Evolutionary conservation across 306 rosid genomes (phyloP), one percentile per base, ranked within the genome.

Genomic region (Lagenaria siceraria): DNA sequence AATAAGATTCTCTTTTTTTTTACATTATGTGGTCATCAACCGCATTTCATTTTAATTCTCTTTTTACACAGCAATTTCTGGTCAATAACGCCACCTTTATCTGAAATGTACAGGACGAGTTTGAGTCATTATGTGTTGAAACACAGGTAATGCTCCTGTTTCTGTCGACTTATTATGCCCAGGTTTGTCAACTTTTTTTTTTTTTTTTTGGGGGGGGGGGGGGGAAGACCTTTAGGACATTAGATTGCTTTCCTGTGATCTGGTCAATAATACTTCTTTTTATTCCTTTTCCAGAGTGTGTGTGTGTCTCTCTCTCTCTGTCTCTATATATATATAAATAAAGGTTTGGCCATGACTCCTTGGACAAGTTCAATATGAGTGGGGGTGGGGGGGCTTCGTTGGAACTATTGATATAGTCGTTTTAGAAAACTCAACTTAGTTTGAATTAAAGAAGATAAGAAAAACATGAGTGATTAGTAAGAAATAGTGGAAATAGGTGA

Each of bases 101-200:
- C 24, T 33, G 76, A 78, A 78, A 81, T 73, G 80, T 78, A 48
- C 96, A 92, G 97, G 90, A 88, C 17, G 90, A 83, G 66, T 90
- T 92, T 68, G 86, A 84, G 73, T 75, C 86, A 7, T 2, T 87
- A 77, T 88, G 93, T 80, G 83, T 74, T 78, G 83, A 85, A 82
- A 82, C 87, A 43, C 77, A 87, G 97, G 97, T 92, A 86, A 64
- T 22, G 22, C 12, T 82, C 14, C 53, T 15, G 22, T 52, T 75
- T 80, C 24, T 21, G 5, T 46, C n/a, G 52, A 15, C 56, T 27
- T 46, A 46, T 12, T 46, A 13, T 46, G 52, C 52, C 52, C 52
- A 46, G 54, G 21, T 22, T 24, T 46, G 17, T 46, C 17, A 1
- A 1, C 3, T 29, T 29, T 3, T 29, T 29, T 29, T 29, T 29